phyloP scores from a whole-genome alignment of 2,329 filamentous ascomycete species.

The Xylaria sp. region DNA sequence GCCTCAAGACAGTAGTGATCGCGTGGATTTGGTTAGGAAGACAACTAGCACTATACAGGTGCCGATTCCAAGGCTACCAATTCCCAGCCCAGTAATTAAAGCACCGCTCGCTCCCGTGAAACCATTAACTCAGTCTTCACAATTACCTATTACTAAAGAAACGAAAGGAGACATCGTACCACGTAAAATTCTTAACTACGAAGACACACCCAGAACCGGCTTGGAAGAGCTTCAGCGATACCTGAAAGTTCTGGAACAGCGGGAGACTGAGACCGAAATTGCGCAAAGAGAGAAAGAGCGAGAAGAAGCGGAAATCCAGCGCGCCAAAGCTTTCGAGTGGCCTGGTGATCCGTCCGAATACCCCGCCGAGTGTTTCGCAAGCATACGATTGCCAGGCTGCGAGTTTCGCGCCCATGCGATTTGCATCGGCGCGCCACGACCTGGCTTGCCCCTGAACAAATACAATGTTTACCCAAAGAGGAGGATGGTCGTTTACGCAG shows the following conservation, averaged over 20 bases:
- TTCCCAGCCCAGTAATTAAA: not conserved
- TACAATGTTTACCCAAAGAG: not conserved
- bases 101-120: not conserved
- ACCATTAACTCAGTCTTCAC: not conserved
- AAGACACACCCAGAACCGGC: not conserved
- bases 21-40: not conserved
- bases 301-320: not conserved
- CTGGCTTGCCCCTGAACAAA: not conserved
- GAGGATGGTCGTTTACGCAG: slow-evolving; percentile 1
- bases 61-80: not conserved
- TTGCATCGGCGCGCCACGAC: slow-evolving; percentile 10
- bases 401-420: slow-evolving; percentile 2
- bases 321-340: not conserved
- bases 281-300: not conserved
- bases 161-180: not conserved
- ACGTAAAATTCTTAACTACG: no score
- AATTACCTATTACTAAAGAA: not conserved
- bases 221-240: not conserved
- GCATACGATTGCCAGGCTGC: slow-evolving; percentile 12
- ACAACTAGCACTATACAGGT: not conserved
- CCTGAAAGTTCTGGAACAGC: not conserved
- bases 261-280: not conserved
- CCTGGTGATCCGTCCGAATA: not conserved
- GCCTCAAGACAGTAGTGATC: not conserved
- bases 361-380: slow-evolving; percentile 8